phyloP scores from a whole-genome alignment of 768 basidiomycete genomes.

The button mushroom (Agaricus bisporus) region DNA sequence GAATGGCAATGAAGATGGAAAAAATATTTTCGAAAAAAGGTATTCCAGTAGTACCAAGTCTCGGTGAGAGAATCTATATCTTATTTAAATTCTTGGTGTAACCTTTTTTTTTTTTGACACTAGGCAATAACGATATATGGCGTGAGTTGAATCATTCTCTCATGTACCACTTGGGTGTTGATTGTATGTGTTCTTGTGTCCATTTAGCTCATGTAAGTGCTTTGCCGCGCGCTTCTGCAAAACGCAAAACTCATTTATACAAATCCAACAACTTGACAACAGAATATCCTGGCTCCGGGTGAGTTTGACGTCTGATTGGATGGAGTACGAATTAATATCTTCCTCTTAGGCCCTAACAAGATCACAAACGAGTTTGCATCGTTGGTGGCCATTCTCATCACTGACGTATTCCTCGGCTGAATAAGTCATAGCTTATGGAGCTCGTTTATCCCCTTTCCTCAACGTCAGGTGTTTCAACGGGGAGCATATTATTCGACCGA shows the following conservation, averaged over 20 bases:
- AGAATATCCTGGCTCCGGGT: slow-evolving; percentile 68
- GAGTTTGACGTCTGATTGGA: slow-evolving; percentile 5
- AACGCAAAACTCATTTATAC: slow-evolving; percentile 1
- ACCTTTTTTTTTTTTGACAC: not conserved
- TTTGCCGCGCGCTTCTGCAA: not conserved
- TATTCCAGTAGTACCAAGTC: slow-evolving; percentile 75
- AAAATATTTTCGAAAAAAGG: slow-evolving; percentile 62
- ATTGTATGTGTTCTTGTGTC: slow-evolving; percentile 1
- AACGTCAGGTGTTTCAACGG: slow-evolving; percentile 76
- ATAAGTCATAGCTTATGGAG: slow-evolving; percentile 61
- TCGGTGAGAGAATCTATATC: slow-evolving; percentile 38
- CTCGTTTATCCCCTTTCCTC: slow-evolving; percentile 71
- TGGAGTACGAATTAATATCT: not conserved
- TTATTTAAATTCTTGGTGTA: not conserved
- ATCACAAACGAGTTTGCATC: slow-evolving; percentile 63
- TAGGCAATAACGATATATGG: slow-evolving; percentile 91
- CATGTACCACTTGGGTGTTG: slow-evolving; percentile 11
- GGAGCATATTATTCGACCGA: slow-evolving; percentile 84
- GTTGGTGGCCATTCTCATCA: slow-evolving; percentile 33
- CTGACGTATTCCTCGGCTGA: slow-evolving; percentile 11
- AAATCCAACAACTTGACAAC: slow-evolving; percentile 18
- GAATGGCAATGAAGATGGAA: slow-evolving; percentile 63
- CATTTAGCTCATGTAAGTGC: slow-evolving; percentile 12
- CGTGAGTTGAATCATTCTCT: slow-evolving; percentile 49
- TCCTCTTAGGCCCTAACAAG: slow-evolving; percentile 51